These are phyloP conservation scores for Magnusiomyces suaveolens DNA, from an alignment of 1,139 yeast species.

Conservation along the genomic window DNA sequence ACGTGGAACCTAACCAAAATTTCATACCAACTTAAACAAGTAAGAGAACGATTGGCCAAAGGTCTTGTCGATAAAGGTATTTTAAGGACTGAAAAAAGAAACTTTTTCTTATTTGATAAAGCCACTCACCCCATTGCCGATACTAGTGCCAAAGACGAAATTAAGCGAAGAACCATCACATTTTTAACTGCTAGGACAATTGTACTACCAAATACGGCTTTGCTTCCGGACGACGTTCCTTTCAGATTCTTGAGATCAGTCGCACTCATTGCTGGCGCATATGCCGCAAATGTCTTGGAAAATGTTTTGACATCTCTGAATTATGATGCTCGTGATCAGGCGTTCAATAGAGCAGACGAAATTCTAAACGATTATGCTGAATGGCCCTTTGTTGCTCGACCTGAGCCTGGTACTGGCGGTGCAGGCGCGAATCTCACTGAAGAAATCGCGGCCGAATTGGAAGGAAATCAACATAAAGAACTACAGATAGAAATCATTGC, in stretches of 20 bases:
- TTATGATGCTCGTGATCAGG: conserved; percentile 86
- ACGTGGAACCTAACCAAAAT: conserved; percentile 96
- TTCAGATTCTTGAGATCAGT: conserved; percentile 69
- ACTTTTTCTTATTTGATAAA: conserved; percentile 91
- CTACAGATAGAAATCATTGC: conserved; percentile 60
- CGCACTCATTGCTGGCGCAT: conserved; percentile 77
- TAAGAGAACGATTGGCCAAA: conserved; percentile 89
- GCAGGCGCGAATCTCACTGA: conserved; percentile 67
- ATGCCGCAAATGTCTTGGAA: conserved; percentile 93
- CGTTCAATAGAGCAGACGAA: conserved; percentile 89
- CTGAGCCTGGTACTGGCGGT: conserved; percentile 48
- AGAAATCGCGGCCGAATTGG: conserved; percentile 61
- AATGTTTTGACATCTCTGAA: conserved; percentile 71
- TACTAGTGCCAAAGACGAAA: conserved; percentile 68
- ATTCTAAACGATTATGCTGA: conserved; percentile 71
- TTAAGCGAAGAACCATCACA: conserved; percentile 59
- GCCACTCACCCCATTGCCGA: conserved; percentile 97
- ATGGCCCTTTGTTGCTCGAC: conserved; percentile 64
- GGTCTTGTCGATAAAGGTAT: conserved; percentile 98
- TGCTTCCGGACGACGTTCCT: conserved; percentile 61
- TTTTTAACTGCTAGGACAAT: conserved; percentile 62
- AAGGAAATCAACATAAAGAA: conserved; percentile 45
- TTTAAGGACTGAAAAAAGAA: conserved; percentile 87
- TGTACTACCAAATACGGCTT: conserved; percentile 39
- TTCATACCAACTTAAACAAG: conserved; percentile 91